Evolutionary conservation across 1,284 basidiomycete genomes (phyloP).

Genomic region (Melampsora occidentalis): DNA sequence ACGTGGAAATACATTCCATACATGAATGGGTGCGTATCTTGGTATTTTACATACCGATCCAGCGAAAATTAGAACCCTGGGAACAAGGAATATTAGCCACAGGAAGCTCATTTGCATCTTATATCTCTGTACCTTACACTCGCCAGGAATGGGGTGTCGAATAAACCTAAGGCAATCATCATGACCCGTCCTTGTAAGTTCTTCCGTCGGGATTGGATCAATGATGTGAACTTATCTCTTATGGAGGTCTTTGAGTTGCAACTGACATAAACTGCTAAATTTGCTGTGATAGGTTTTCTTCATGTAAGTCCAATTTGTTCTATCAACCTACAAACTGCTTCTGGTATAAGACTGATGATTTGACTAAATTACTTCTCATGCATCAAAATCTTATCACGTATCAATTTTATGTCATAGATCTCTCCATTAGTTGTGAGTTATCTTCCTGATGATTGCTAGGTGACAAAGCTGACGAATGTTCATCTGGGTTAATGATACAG

Average conservation of each 20-base stretch:
- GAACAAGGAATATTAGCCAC: not conserved
- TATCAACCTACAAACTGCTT: not conserved
- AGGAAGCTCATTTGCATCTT: not conserved
- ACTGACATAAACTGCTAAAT: not conserved
- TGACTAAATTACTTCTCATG: not conserved
- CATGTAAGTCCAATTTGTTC: not conserved
- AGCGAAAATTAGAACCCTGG: not conserved
- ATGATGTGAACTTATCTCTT: not conserved
- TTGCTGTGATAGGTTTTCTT: not conserved
- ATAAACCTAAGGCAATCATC: not conserved
- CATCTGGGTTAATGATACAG: not conserved
- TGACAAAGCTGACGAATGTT: not conserved
- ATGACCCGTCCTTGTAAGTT: not conserved
- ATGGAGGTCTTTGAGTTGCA: not conserved
- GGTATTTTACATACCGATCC: not conserved
- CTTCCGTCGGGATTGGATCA: not conserved
- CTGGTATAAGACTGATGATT: not conserved
- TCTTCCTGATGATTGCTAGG: not conserved
- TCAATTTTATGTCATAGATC: not conserved
- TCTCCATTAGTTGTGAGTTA: not conserved
- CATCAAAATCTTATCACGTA: not conserved
- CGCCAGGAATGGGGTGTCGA: not conserved
- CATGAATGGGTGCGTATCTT: not conserved
- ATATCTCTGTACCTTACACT: not conserved
- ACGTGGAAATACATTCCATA: slow-evolving; percentile 1